phyloP scores from a whole-genome alignment of 768 basidiomycete genomes.

The Psilocybe subaeruginosa region DNA sequence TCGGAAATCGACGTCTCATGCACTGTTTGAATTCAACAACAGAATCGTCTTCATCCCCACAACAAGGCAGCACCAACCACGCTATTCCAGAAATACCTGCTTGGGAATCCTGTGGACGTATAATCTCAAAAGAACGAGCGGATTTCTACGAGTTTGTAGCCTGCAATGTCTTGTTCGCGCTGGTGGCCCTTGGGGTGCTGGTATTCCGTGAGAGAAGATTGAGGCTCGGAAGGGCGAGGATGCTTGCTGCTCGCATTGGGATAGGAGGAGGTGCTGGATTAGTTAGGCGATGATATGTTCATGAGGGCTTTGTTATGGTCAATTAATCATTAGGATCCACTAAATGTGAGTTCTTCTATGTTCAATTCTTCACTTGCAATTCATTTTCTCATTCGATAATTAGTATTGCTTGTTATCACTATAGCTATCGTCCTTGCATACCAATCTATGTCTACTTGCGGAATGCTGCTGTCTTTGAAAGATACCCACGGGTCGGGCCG shows the following conservation, averaged over 20 bases:
- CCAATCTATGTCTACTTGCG: no score
- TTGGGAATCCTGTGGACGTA: slow-evolving; percentile 94
- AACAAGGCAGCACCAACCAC: slow-evolving; percentile 14
- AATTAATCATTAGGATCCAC: not conserved
- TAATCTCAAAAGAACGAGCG: slow-evolving; percentile 73
- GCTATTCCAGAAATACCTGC: slow-evolving; percentile 60
- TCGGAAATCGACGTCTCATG: slow-evolving; percentile 88
- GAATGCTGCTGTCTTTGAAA: no score
- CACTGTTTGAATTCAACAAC: slow-evolving; percentile 64
- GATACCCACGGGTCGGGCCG: no score
- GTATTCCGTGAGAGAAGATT: slow-evolving; percentile 70
- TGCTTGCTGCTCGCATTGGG: slow-evolving; percentile 87
- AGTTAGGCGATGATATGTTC: slow-evolving; percentile 14
- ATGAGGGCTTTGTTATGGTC: not conserved
- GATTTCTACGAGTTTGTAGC: slow-evolving; percentile 93
- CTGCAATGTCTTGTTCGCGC: slow-evolving; percentile 76
- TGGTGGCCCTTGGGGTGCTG: slow-evolving; percentile 65
- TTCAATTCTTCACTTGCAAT: no score
- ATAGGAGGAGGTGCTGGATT: slow-evolving; percentile 39
- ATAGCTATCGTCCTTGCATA: not conserved
- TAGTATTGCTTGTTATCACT: slow-evolving; percentile 7
- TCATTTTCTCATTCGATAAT: no score
- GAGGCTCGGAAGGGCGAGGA: slow-evolving; percentile 74
- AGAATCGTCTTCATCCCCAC: slow-evolving; percentile 21
- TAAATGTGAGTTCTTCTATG: slow-evolving; percentile 6